Evolutionary conservation across 495 filamentous ascomycete species (phyloP).

Genomic region (Tuber borchii): DNA sequence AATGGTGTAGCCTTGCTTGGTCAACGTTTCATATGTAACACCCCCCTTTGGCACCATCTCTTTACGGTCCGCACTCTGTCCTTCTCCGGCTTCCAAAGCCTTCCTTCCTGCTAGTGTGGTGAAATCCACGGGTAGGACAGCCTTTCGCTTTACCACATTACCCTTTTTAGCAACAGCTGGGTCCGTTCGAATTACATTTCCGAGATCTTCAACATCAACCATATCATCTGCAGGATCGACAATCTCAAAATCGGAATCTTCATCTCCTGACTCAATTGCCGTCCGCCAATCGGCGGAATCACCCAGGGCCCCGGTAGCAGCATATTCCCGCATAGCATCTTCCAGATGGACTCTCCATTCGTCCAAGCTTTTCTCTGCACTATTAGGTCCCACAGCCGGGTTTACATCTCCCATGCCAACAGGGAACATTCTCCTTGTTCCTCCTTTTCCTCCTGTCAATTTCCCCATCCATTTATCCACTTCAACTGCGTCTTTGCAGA

Average conservation of each 20-base stretch:
- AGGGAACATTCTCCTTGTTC: slow-evolving; percentile 60
- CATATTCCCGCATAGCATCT: slow-evolving; percentile 61
- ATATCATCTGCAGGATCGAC: slow-evolving; percentile 47
- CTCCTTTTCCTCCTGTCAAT: slow-evolving; percentile 67
- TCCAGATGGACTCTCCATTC: slow-evolving; percentile 75
- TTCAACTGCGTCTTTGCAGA: slow-evolving; percentile 80
- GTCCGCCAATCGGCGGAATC: slow-evolving; percentile 52
- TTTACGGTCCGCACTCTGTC: slow-evolving; percentile 52
- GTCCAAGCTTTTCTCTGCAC: slow-evolving; percentile 56
- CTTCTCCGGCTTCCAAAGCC: slow-evolving; percentile 42
- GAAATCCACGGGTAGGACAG: slow-evolving; percentile 75
- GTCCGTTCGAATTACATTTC: slow-evolving; percentile 53
- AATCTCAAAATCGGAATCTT: slow-evolving; percentile 52
- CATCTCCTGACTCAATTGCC: slow-evolving; percentile 56
- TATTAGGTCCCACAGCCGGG: slow-evolving; percentile 44
- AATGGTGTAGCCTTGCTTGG: slow-evolving; percentile 93
- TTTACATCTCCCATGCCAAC: slow-evolving; percentile 83
- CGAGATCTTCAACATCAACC: slow-evolving; percentile 83
- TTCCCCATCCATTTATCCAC: slow-evolving; percentile 94
- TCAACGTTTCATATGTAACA: slow-evolving; percentile 77
- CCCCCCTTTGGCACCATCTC: slow-evolving; percentile 91
- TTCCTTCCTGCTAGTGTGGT: slow-evolving; percentile 56
- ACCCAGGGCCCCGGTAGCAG: slow-evolving; percentile 39
- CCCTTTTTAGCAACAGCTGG: slow-evolving; percentile 44
- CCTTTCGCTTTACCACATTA: slow-evolving; percentile 32